These are phyloP conservation scores for Pichia heedii DNA, from an alignment of 805 yeast species.

Conservation along the genomic window DNA sequence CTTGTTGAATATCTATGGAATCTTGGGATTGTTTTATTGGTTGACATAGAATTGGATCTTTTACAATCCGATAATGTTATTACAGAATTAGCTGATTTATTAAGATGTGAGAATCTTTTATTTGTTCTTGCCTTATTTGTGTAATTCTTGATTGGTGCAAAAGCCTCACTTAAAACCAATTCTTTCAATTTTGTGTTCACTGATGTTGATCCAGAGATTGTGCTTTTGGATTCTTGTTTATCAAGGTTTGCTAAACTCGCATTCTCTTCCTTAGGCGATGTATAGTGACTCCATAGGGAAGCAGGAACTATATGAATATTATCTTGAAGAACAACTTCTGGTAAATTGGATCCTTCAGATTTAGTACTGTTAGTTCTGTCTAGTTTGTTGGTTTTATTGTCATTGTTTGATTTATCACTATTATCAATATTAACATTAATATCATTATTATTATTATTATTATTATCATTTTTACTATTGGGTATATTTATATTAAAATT, in stretches of 20 bases:
- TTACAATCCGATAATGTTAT: no score
- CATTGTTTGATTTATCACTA: no score
- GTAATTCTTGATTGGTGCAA: constrained; percentile 40
- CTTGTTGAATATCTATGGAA: constrained; percentile 24
- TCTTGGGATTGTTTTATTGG: constrained; percentile 7
- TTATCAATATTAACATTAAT: no score
- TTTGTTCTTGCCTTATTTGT: constrained; percentile 14
- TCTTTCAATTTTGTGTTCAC: constrained; percentile 67
- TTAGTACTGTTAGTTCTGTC: not conserved
- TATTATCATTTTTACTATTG: no score
- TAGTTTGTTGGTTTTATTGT: not conserved
- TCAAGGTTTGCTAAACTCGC: not conserved
- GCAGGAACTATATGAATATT: constrained; percentile 88
- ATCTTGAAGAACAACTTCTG: constrained; percentile 88
- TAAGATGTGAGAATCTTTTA: constrained; percentile 3
- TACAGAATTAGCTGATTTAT: no score
- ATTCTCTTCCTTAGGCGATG: constrained; percentile 3
- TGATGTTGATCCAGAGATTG: constrained; percentile 52
- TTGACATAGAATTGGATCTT: constrained; percentile 4
- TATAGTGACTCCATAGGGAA: constrained; percentile 56
- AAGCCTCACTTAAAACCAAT: constrained; percentile 62
- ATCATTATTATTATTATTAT: no score
- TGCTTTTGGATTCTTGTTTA: not conserved
- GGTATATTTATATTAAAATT: no score
- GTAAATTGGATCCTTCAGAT: constrained; percentile 24